Conservation (phyloP, 352 stramenopile species). For the Pythium phragmiticola region DNA sequence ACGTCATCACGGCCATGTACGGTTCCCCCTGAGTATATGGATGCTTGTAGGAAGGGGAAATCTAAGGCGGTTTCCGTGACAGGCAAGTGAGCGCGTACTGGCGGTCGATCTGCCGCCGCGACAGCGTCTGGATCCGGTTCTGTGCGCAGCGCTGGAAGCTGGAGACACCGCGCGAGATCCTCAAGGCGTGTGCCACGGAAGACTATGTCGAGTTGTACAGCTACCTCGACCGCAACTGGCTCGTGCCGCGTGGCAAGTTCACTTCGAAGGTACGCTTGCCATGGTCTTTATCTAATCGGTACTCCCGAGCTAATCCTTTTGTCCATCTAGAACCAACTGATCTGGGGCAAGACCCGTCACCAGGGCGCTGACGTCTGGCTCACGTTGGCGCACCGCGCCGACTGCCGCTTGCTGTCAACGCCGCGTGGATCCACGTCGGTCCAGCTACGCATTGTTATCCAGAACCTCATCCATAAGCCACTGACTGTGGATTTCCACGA, state of each 20-base stretch:
- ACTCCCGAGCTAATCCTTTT: background rate
- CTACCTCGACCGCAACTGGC: slow-evolving; percentile 56
- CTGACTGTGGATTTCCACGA: slow-evolving; percentile 63
- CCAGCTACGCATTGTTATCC: slow-evolving; percentile 65
- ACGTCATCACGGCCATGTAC: slow-evolving; percentile 52
- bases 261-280: slow-evolving; percentile 45
- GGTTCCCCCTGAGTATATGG: background rate
- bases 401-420: slow-evolving; percentile 50
- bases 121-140: slow-evolving; percentile 51
- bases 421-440: slow-evolving; percentile 39
- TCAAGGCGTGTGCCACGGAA: slow-evolving; percentile 42
- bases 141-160: slow-evolving; percentile 54
- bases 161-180: slow-evolving; percentile 40
- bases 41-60: background rate
- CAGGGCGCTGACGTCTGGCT: slow-evolving; percentile 74
- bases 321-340: slow-evolving; percentile 41
- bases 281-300: background rate
- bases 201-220: slow-evolving; percentile 61
- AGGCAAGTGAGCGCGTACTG: slow-evolving; percentile 64
- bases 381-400: slow-evolving; percentile 63
- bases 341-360: slow-evolving; percentile 64
- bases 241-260: slow-evolving; percentile 61
- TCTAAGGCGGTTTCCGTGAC: background rate
- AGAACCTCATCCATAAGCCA: slow-evolving; percentile 57
- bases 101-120: slow-evolving; percentile 40